A percentile compares a stretch with the other conserved stretches of the same genome.
These are phyloP conservation scores for Aechmea fasciata DNA, from an alignment of 176 grass and related monocot genomes.

Conservation along the genomic window DNA sequence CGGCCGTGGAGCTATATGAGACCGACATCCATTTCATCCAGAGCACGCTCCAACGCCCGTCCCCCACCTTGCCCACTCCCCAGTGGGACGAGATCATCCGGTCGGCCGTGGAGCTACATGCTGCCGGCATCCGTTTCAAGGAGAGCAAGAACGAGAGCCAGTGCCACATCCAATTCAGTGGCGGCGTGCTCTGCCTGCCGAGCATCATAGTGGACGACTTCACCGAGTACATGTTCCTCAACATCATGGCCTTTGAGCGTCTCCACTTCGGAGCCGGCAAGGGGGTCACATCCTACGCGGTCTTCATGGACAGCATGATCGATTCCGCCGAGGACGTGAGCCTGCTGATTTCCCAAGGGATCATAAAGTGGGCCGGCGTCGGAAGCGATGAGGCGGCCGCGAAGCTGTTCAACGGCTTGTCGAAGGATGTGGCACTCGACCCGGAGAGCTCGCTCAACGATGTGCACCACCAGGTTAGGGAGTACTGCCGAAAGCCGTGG, in stretches of 20 bases:
- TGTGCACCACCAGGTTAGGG: constrained; percentile 50
- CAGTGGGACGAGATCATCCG: constrained; percentile 42
- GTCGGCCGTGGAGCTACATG: constrained; percentile 67
- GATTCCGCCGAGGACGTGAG: constrained; percentile 65
- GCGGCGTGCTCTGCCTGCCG: constrained; percentile 41
- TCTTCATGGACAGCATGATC: constrained; percentile 92
- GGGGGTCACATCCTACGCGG: constrained; percentile 69
- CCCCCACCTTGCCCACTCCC: constrained; percentile 16
- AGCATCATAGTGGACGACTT: constrained; percentile 54
- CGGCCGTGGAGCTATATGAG: constrained; percentile 72
- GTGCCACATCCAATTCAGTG: constrained; percentile 46
- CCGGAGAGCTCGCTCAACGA: constrained; percentile 39
- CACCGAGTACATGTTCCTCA: constrained; percentile 80
- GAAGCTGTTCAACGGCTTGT: constrained; percentile 61
- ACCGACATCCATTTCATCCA: constrained; percentile 49
- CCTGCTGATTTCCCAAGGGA: constrained; percentile 43
- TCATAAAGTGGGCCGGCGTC: constrained; percentile 63
- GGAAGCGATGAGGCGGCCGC: constrained; percentile 69
- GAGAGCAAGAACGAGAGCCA: constrained; percentile 28
- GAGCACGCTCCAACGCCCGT: constrained; percentile 32
- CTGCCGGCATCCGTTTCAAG: constrained; percentile 62
- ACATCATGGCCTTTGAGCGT: constrained; percentile 90
- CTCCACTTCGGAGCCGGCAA: constrained; percentile 65
- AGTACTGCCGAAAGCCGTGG: constrained; percentile 46
- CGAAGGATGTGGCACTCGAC: constrained; percentile 63